These are phyloP conservation scores for Citrus sp. DNA, from an alignment of 345 rosid genomes.

Conservation along the genomic window DNA sequence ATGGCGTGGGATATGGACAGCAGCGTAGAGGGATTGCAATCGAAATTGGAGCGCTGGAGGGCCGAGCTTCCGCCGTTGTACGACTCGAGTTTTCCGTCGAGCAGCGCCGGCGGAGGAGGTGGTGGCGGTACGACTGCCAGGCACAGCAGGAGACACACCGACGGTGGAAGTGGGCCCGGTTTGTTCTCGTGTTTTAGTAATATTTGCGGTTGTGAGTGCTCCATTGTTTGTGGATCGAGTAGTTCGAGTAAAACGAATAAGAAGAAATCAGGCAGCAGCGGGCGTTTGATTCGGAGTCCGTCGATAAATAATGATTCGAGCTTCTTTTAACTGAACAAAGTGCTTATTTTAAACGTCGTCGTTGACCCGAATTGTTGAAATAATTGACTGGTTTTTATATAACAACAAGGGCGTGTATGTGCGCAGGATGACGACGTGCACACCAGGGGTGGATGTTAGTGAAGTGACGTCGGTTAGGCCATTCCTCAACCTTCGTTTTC, in stretches of 20 bases:
- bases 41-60: slow-evolving; percentile 83
- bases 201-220: slow-evolving; percentile 64
- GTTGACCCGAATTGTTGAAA: background rate
- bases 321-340: slow-evolving; percentile 4
- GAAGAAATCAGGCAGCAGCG: slow-evolving; percentile 12
- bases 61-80: slow-evolving; percentile 70
- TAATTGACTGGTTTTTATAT: background rate
- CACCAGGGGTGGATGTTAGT: background rate
- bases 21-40: slow-evolving; percentile 69
- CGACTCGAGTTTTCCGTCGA: slow-evolving; percentile 34
- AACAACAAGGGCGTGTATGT: background rate
- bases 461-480: slow-evolving; percentile 8
- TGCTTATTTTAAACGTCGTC: background rate
- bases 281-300: slow-evolving; percentile 23
- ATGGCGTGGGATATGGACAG: slow-evolving; percentile 60
- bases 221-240: slow-evolving; percentile 62
- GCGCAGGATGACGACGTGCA: background rate
- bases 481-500: background rate
- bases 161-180: slow-evolving; percentile 20
- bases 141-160: slow-evolving; percentile 35
- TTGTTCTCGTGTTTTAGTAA: slow-evolving; percentile 56
- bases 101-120: background rate
- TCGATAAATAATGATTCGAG: slow-evolving; percentile 26
- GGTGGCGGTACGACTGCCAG: slow-evolving; percentile 24
- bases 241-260: background rate